Percentiles rank a stretch among this genome's conserved stretches.
phyloP scores from a whole-genome alignment of 2,329 filamentous ascomycete genomes.

The Trichoderma citrinoviride region DNA sequence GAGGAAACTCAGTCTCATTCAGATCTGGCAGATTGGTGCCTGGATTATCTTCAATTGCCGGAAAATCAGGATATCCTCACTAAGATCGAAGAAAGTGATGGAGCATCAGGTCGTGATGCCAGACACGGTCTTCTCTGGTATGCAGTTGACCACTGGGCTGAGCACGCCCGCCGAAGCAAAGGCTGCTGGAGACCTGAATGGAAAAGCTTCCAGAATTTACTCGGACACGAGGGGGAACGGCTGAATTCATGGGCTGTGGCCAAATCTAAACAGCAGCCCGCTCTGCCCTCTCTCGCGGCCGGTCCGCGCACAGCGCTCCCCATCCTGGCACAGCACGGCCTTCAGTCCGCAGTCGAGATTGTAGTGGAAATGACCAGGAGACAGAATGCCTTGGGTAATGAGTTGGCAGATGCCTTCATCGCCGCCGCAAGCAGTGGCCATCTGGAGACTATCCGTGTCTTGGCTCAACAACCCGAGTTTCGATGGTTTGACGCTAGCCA shows the following conservation, averaged over 20 bases:
- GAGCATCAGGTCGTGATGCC: background rate
- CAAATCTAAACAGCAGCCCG: background rate
- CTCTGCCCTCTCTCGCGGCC: background rate
- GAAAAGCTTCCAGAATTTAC: background rate
- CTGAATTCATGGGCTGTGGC: background rate
- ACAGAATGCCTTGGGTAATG: background rate
- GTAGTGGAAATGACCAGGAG: background rate
- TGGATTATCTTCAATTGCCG: background rate
- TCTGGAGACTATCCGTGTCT: background rate
- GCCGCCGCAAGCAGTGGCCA: background rate
- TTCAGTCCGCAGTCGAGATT: background rate
- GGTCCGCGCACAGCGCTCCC: background rate
- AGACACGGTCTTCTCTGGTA: background rate
- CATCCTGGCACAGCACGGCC: background rate
- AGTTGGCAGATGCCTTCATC: background rate
- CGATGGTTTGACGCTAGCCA: background rate
- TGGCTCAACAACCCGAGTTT: background rate
- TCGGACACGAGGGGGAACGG: background rate
- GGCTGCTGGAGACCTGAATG: background rate
- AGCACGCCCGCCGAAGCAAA: background rate
- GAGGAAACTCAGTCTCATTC: background rate
- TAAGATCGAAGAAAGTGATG: background rate
- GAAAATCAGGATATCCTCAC: background rate
- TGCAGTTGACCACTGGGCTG: background rate
- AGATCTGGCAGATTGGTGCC: background rate